These are phyloP conservation scores for Colletotrichum sp. DNA, from an alignment of 2,329 filamentous ascomycete species.

Conservation along the genomic window DNA sequence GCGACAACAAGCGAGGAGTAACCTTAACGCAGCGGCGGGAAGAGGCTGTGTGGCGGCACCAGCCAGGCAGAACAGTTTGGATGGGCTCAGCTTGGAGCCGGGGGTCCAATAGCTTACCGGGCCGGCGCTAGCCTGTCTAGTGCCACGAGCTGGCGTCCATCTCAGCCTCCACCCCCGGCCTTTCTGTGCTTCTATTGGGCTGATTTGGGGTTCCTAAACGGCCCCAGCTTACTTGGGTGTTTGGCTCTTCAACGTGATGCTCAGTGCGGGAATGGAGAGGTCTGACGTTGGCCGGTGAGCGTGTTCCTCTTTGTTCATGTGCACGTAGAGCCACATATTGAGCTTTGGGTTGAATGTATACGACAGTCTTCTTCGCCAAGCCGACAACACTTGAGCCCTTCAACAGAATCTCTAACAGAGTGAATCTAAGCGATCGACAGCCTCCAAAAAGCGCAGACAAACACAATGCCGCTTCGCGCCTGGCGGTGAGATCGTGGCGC, in stretches of 20 bases:
- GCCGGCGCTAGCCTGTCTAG: neutral
- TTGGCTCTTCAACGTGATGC: neutral
- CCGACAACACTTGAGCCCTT: neutral
- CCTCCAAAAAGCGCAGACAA: neutral
- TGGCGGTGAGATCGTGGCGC: neutral
- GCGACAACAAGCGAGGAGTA: neutral
- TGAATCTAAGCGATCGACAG: neutral
- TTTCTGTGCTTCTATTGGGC: neutral
- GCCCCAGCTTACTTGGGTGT: neutral
- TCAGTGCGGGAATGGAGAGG: neutral
- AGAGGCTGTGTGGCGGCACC: neutral
- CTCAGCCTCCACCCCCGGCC: neutral
- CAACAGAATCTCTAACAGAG: neutral
- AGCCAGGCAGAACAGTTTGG: neutral
- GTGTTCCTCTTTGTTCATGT: neutral
- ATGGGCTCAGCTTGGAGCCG: neutral
- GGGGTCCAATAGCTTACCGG: neutral
- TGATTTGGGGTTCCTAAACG: neutral
- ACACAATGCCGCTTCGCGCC: neutral
- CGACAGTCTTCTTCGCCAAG: neutral
- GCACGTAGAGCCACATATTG: neutral
- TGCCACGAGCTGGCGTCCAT: neutral
- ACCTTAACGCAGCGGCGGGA: neutral
- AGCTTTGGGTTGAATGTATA: neutral
- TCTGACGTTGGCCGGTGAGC: neutral